Base-by-base conservation (phyloP, 139 green algal species). In the Chlorella vulgaris region DNA sequence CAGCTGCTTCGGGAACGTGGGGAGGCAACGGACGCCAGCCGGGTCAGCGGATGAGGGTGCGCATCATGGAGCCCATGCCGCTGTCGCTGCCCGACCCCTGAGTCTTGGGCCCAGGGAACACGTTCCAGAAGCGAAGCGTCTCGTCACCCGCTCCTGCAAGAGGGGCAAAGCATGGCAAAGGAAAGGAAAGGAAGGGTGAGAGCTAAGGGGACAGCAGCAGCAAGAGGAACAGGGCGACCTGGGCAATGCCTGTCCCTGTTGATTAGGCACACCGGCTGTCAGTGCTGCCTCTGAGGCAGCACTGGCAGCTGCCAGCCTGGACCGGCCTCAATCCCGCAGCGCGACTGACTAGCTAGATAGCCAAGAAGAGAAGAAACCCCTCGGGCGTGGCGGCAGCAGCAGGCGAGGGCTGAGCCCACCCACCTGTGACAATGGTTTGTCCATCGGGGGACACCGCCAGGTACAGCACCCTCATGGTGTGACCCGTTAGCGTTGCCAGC, bases 381-480 rank as follows among this genome's bases (percentile, higher is more conserved):
- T n/a, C n/a, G n/a, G n/a, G n/a, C n/a, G n/a, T n/a, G n/a, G n/a
- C n/a, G n/a, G n/a, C n/a, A n/a, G 47, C 47, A 55, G 13, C 47
- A 55, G 47, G 13, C 47, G 47, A 24, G 47, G 47, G 47, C 47
- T 22, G 63, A 29, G 24, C 21, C 22, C 58, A 78, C 91, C 87
- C 92, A 10, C 95, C 95, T n/a, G 95, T 98, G 36, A 98, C 96
- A n/a, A 99, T 97, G 63, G 96, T 98, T 85, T 98, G 94, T 2
- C 96, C 96, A 76, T 99, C 96, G 4, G 96, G 96, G 0, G 94
- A 98, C 10, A 95, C 86, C 0, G 96, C 95, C 7, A 99, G 88
- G 89, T 98, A 99, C 50, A 99, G 90, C 63, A 99, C 96, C 2
- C 96, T 85, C 80, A 96, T 86, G 15, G 95, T 96, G 92, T 98